phyloP scores from a whole-genome alignment of 495 filamentous ascomycete species.

The Neurospora sp. region DNA sequence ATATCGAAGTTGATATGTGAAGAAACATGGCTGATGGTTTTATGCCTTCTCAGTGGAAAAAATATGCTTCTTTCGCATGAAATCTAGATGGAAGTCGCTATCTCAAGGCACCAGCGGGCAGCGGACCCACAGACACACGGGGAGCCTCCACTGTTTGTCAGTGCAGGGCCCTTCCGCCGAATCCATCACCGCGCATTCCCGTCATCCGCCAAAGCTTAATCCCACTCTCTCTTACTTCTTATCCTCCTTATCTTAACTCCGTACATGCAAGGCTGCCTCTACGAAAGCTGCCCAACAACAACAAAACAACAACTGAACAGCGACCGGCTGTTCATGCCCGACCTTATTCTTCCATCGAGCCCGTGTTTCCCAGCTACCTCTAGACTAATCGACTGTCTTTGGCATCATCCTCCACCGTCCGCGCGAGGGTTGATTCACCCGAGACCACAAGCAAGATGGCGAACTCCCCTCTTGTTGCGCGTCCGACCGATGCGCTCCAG shows the following conservation, averaged over 20 bases:
- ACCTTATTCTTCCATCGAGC: neutral
- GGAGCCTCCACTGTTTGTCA: neutral
- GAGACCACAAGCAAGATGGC: conserved; percentile 25
- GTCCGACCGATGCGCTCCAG: conserved; percentile 11
- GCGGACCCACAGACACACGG: neutral
- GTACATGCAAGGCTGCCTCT: neutral
- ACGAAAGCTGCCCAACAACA: neutral
- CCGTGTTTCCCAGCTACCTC: neutral
- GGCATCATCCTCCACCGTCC: neutral
- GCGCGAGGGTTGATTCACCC: neutral
- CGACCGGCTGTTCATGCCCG: neutral
- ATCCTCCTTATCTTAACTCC: neutral
- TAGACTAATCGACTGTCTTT: neutral
- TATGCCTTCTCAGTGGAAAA: neutral
- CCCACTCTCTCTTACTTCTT: neutral
- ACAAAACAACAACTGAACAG: neutral
- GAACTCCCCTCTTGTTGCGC: conserved; percentile 18
- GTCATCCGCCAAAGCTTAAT: neutral
- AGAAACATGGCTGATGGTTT: neutral
- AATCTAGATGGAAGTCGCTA: neutral
- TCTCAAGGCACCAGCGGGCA: neutral
- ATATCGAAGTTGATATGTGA: neutral
- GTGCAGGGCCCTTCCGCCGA: neutral
- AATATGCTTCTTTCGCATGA: neutral
- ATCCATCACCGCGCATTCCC: neutral